Conservation (phyloP, 768 basidiomycete genomes). For the Auricularia auricula-judae region DNA sequence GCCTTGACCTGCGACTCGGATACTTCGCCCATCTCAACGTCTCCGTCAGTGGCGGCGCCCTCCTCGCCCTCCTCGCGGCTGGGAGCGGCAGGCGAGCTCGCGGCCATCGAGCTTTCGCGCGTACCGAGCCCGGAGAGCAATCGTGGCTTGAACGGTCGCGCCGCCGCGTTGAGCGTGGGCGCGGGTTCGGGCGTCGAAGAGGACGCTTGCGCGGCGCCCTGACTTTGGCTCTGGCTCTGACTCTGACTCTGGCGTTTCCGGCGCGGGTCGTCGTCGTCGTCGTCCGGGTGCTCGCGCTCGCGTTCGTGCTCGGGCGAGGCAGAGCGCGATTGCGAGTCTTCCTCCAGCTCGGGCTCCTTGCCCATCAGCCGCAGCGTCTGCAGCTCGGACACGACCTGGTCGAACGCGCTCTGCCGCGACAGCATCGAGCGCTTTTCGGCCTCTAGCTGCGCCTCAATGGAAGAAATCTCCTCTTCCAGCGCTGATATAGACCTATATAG, state of each 20-base stretch:
- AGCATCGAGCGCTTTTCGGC: constrained; percentile 55
- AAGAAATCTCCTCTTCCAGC: constrained; percentile 68
- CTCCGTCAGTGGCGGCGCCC: constrained; percentile 20
- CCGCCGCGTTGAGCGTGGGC: constrained; percentile 20
- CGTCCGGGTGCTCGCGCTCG: background rate
- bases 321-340: constrained; percentile 22
- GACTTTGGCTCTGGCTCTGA: background rate
- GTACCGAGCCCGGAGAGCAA: constrained; percentile 11
- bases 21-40: constrained; percentile 89
- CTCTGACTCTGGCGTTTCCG: background rate
- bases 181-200: background rate
- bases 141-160: constrained; percentile 22
- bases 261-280: constrained; percentile 3
- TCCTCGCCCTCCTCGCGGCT: constrained; percentile 1
- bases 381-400: constrained; percentile 47
- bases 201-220: background rate
- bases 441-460: constrained; percentile 66
- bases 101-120: background rate
- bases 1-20: constrained; percentile 58
- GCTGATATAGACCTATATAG: constrained; percentile 47
- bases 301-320: constrained; percentile 8
- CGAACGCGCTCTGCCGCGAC: constrained; percentile 57
- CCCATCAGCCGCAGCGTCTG: constrained; percentile 52
- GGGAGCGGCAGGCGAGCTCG: background rate
- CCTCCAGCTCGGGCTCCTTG: constrained; percentile 43